phyloP scores from a whole-genome alignment of 805 yeast species.

The Grigorovia transvaalensis region DNA sequence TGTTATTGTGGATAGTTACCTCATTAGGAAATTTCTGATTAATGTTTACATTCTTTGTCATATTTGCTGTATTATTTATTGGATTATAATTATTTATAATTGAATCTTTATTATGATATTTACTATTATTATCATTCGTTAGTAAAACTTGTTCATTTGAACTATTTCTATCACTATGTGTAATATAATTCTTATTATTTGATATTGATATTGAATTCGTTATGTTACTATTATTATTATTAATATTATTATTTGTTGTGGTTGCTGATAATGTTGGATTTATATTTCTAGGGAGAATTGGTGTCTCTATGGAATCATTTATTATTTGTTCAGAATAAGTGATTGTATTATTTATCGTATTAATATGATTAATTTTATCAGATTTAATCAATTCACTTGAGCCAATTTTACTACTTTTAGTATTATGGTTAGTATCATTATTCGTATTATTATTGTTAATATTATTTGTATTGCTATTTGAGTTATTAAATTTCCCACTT shows the following conservation, averaged over 20 bases:
- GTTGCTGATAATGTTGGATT: neutral
- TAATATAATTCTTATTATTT: too few species aligned
- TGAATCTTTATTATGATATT: neutral
- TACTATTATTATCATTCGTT: neutral
- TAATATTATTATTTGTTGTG: neutral
- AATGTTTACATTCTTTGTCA: neutral
- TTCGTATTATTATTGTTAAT: too few species aligned
- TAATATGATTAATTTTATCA: neutral
- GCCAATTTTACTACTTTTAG: neutral
- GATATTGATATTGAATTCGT: neutral
- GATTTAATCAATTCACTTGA: neutral
- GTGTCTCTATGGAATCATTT: neutral
- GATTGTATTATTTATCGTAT: neutral
- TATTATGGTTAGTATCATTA: too few species aligned
- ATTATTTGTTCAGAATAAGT: neutral
- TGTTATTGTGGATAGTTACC: neutral
- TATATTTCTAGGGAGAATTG: neutral
- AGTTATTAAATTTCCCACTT: conserved; percentile 6
- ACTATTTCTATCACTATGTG: neutral
- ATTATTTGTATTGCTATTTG: neutral
- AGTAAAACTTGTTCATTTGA: neutral
- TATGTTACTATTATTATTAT: too few species aligned
- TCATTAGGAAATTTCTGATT: neutral
- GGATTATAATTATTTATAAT: neutral
- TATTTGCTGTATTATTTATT: neutral